Base-by-base conservation (phyloP, 257 asterid genomes). In the Lycium ferocissimum region DNA sequence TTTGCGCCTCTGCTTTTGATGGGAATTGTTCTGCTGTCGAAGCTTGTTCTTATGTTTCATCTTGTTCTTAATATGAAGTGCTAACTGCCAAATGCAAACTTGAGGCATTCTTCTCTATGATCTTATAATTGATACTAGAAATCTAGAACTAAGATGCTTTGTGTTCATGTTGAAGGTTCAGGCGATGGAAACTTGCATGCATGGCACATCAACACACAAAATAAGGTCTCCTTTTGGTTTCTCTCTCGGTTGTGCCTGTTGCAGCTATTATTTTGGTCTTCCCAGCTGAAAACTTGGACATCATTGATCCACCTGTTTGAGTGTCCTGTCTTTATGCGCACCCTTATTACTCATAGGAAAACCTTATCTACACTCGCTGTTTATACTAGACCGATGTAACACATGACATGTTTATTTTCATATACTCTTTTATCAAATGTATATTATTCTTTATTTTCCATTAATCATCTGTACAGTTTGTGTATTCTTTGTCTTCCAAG, bases 161-260 rank as follows among this genome's bases (percentile, higher is more conserved):
- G 49, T 33, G 49, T 83, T 71, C 63, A 22, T 84, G 75, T 87
- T 86, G 67, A 91, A 97, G 99, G 99, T 88, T 94, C 98, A 75
- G 98, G 97, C 59, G 97, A 97, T 86, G 99, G 98, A 84, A 89
- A 87, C 83, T 87, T 97, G 85, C 96, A 94, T 79, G 98, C 96
- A 3, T 97, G 98, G 98, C 94, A 88, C 92, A 90, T 94, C 86
- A 88, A 88, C 72, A 92, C 94, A 76, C 92, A 91, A 65, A 85
- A 89, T 59, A 93, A 95, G 98, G 99, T 93, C 82, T 7, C 54
- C 53, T 38, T 38, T 69, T 69, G 78, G 54, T 70, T 70, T 7
- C 53, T 38, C 51, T 35, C 72, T 66, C 45, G 33, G n/a, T 33
- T 66, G 18, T 45, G 20, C 20, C 20, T 66, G 26, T 35, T 66